phyloP scores from a whole-genome alignment of 495 filamentous ascomycete species.

The Hyaloscypha hepaticicola region DNA sequence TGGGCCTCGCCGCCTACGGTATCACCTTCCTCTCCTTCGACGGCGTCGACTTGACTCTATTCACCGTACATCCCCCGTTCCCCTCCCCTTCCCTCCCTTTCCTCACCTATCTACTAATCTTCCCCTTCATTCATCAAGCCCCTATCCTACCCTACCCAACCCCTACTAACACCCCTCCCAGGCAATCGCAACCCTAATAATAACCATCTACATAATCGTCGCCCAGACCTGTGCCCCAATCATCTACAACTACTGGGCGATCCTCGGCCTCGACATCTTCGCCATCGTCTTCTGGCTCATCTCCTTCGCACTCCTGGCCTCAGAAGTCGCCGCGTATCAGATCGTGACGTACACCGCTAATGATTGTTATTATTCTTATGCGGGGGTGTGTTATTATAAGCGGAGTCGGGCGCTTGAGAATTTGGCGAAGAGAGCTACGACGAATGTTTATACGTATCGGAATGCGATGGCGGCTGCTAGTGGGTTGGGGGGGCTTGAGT shows the following conservation, averaged over 20 bases:
- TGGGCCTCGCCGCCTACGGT: slow-evolving; percentile 69
- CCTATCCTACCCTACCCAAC: too few species aligned
- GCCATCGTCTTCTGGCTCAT: slow-evolving; percentile 47
- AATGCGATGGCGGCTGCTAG: slow-evolving; percentile 33
- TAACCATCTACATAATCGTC: slow-evolving; percentile 44
- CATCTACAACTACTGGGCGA: slow-evolving; percentile 51
- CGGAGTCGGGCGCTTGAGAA: not conserved
- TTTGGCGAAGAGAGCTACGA: slow-evolving; percentile 3
- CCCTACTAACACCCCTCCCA: slow-evolving; percentile 22
- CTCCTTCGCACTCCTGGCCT: slow-evolving; percentile 42
- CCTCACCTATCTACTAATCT: not conserved
- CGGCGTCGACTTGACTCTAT: slow-evolving; percentile 38
- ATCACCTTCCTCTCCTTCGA: slow-evolving; percentile 31
- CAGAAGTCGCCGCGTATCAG: slow-evolving; percentile 33
- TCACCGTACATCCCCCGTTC: slow-evolving; percentile 39
- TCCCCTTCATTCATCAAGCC: too few species aligned
- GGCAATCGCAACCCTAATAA: slow-evolving; percentile 41
- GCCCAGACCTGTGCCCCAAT: slow-evolving; percentile 31
- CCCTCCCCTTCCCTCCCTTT: not conserved
- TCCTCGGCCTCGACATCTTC: slow-evolving; percentile 46
- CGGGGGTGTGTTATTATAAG: slow-evolving; percentile 21
- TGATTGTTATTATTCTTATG: slow-evolving; percentile 30
- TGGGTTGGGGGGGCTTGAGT: slow-evolving; percentile 43
- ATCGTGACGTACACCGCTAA: not conserved
- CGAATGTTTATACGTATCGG: slow-evolving; percentile 17